phyloP scores from a whole-genome alignment of 2,329 filamentous ascomycete genomes.

The Pezicula neosporulosa region DNA sequence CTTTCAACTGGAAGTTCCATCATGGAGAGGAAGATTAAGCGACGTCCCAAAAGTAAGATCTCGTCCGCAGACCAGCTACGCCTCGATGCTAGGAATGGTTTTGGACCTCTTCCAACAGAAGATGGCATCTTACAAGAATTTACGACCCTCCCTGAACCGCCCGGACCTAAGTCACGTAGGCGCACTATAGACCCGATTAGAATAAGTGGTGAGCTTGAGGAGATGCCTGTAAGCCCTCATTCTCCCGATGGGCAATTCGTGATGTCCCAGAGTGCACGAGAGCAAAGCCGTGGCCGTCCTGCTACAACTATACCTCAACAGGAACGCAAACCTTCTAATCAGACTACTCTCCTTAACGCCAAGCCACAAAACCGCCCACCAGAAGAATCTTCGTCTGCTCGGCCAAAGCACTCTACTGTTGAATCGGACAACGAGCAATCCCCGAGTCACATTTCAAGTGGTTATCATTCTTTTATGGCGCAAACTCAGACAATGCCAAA shows the following conservation, averaged over 20 bases:
- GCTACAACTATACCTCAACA: not conserved
- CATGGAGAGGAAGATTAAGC: conserved; percentile 15
- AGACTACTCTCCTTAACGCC: not conserved
- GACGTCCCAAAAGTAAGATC: conserved; percentile 3
- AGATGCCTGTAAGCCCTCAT: not conserved
- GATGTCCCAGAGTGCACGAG: not conserved
- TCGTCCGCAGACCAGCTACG: conserved; percentile 7
- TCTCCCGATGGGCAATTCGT: too few species aligned
- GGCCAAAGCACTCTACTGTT: not conserved
- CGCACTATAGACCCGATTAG: not conserved
- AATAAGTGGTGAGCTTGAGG: not conserved
- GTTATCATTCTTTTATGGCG: not conserved
- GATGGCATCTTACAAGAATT: conserved; percentile 4
- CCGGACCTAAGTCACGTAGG: conserved; percentile 1
- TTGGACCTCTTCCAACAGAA: conserved; percentile 7
- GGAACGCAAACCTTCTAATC: not conserved
- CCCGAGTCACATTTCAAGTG: not conserved
- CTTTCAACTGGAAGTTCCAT: conserved; percentile 7
- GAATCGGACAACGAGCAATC: not conserved
- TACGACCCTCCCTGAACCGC: conserved; percentile 2
- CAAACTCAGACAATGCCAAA: not conserved
- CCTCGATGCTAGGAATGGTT: not conserved
- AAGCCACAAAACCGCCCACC: not conserved
- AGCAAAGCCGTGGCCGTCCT: not conserved
- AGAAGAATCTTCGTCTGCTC: not conserved